A percentile compares a stretch with the other conserved stretches of the same genome.
Evolutionary conservation across 129 eudicot species (phyloP).

Genomic region (Flaveria robusta): DNA sequence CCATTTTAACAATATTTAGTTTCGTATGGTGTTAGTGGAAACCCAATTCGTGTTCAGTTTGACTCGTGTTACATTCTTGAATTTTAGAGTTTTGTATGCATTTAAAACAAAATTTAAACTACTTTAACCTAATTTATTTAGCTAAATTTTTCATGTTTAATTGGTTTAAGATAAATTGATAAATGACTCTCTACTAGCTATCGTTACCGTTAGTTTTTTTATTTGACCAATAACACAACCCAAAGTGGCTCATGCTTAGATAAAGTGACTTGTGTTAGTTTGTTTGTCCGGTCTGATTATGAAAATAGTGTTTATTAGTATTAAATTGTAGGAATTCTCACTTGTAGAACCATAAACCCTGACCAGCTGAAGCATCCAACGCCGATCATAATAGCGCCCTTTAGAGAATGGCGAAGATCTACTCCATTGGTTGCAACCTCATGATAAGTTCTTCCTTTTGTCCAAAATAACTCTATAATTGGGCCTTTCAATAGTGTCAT

Average conservation of each 20-base stretch:
- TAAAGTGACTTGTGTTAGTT: neutral
- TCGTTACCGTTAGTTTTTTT: no score
- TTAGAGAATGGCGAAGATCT: constrained; percentile 61
- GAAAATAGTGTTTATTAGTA: neutral
- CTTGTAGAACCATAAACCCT: constrained; percentile 84
- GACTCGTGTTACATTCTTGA: no score
- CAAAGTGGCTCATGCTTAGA: neutral
- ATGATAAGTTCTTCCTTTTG: constrained; percentile 38
- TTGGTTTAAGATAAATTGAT: no score
- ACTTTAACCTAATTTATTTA: no score
- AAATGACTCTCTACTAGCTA: no score
- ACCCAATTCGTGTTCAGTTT: no score
- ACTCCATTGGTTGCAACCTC: constrained; percentile 29
- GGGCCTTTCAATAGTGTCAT: constrained; percentile 93
- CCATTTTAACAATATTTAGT: no score
- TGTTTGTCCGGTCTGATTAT: no score
- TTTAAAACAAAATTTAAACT: no score
- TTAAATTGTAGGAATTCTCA: constrained; percentile 23
- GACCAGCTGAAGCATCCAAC: constrained; percentile 58
- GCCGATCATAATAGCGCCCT: constrained; percentile 74
- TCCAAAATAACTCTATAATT: constrained; percentile 62
- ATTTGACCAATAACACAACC: neutral
- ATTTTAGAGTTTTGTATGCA: no score
- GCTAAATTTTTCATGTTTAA: no score
- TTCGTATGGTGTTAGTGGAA: no score